Evolutionary conservation across 83 land plant genomes (phyloP).

Genomic region (Picea mariana): DNA sequence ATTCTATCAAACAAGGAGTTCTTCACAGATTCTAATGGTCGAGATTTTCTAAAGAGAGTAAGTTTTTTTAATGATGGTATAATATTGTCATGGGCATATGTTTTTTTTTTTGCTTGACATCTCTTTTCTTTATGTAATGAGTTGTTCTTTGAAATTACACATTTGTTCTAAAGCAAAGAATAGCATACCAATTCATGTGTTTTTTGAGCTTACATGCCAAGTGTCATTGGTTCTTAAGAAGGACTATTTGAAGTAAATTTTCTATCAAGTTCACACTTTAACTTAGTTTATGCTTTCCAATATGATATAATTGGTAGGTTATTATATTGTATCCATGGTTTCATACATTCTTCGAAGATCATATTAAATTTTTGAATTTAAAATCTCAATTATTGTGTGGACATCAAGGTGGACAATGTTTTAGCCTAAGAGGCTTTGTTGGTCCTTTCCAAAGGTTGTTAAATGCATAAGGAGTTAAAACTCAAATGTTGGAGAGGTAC

Average conservation of each 20-base stretch:
- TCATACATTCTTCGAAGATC: not conserved
- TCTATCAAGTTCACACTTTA: not conserved
- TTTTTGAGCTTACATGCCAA: not conserved
- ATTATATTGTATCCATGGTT: too few relatives aligned
- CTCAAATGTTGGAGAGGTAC: too few relatives aligned
- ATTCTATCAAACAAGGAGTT: slow-evolving; percentile 54
- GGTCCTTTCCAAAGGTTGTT: not conserved
- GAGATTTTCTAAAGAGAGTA: slow-evolving; percentile 75
- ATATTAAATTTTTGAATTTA: not conserved
- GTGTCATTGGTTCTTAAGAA: not conserved
- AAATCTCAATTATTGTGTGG: not conserved
- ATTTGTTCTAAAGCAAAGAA: not conserved
- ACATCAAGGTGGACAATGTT: not conserved
- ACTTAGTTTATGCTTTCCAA: not conserved
- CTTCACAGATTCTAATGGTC: slow-evolving; percentile 68
- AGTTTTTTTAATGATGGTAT: slow-evolving; percentile 5
- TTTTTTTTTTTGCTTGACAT: not conserved
- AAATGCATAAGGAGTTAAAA: too few relatives aligned
- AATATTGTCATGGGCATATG: too few relatives aligned
- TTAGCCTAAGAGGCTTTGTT: too few relatives aligned
- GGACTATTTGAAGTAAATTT: not conserved
- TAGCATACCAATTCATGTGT: not conserved
- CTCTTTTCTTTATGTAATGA: not conserved
- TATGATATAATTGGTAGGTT: not conserved
- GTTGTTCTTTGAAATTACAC: not conserved